A percentile compares a stretch with the other conserved stretches of the same genome.
phyloP scores from a whole-genome alignment of 2,329 filamentous ascomycete species.

The Verticillium isaacii region DNA sequence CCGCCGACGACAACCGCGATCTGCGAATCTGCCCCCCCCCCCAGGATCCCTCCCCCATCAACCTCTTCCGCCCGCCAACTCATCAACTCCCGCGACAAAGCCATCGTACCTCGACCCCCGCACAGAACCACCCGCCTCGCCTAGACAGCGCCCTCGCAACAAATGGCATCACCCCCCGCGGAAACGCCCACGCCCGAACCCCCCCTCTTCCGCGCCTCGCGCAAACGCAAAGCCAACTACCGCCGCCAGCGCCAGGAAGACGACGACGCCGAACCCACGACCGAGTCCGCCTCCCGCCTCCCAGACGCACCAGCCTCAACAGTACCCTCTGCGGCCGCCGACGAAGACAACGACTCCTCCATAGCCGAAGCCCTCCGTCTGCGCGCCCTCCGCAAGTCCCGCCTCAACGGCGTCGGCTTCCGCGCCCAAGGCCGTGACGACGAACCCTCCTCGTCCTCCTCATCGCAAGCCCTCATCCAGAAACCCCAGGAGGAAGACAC shows the following conservation, averaged over 20 bases:
- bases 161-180: constrained; percentile 17
- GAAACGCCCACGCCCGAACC: constrained; percentile 17
- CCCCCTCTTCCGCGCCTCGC: constrained; percentile 50
- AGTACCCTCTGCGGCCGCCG: constrained; percentile 4
- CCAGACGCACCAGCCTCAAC: constrained; percentile 5
- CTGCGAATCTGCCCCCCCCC: too few species aligned
- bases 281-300: neutral
- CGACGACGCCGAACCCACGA: constrained; percentile 6
- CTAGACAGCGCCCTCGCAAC: neutral
- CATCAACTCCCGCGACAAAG: too few species aligned
- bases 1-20: too few species aligned
- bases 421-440: constrained; percentile 25
- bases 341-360: constrained; percentile 5
- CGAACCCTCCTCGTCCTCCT: constrained; percentile 20
- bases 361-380: constrained; percentile 42
- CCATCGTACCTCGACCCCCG: neutral
- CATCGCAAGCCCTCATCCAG: constrained; percentile 30
- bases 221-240: constrained; percentile 54
- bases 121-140: neutral
- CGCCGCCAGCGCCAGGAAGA: constrained; percentile 27
- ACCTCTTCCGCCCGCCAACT: too few species aligned
- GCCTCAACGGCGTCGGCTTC: constrained; percentile 54
- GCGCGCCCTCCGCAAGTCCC: constrained; percentile 45
- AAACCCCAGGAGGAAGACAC: constrained; percentile 23
- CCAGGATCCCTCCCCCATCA: too few species aligned